Base-by-base conservation (phyloP, 139 green algal species). In the Tetradesmus obliquus region DNA sequence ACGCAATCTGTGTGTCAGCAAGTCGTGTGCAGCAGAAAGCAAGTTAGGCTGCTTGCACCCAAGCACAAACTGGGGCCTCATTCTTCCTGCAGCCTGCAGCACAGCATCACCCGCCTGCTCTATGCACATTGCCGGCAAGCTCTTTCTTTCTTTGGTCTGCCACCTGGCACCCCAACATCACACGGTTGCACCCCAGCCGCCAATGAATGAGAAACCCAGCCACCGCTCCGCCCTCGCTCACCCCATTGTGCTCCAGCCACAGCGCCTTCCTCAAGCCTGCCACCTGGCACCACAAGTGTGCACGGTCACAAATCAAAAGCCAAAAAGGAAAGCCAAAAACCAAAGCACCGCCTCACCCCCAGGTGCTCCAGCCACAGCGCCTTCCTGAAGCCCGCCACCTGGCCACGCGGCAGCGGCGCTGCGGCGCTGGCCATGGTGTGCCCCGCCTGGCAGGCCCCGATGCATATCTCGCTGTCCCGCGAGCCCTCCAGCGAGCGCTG, bases 391-490 rank as follows among this genome's bases (percentile, higher is more conserved):
- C 93, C 93, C 15, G 95, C 66, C 24, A 95, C 82, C 90, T 94
- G 81, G 24, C 93, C 92, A 12, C 57, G 83, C 5, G 89, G 88
- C 79, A 91, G 88, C 32, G 76, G 55, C 5, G 54, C 74, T 6
- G 22, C 22, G 3, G 74, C 10, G 12, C n/a, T 55, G 55, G 3
- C n/a, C 88, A 91, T 79, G 12, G 51, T 19, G 45, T 91, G 84
- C 22, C 84, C 81, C 19, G 91, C 88, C 94, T 97, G 95, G 84
- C 88, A 95, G 2, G 87, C 82, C 5, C 92, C 95, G 15, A 96
- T 93, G 32, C 91, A 91, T 5, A 96, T 91, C 93, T 97, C 95
- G 13, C 93, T 96, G 93, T 97, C 95, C 3, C 95, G 88, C 3
- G 76, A 88, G 76, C 95, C 95, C 45, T 93, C 94, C 93, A 96